A percentile compares a stretch with the other conserved stretches of the same genome.
phyloP scores from a whole-genome alignment of 192 early-diverging fungal species.

The Backusella parvicylindrica region DNA sequence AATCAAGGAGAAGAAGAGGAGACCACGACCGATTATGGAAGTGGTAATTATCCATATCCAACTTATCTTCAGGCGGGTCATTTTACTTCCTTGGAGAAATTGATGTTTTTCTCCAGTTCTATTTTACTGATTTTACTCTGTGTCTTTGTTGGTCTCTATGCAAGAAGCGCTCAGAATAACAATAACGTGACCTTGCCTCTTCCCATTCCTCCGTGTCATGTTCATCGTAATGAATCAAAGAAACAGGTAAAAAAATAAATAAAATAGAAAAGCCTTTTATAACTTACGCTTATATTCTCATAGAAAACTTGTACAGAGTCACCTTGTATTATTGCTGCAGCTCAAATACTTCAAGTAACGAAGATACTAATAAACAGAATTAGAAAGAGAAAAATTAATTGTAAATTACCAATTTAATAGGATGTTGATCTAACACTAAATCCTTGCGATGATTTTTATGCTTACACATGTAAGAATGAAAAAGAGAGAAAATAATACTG shows the following conservation, averaged over 20 bases:
- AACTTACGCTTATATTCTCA: background rate
- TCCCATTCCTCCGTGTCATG: conserved; percentile 1
- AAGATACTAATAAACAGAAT: background rate
- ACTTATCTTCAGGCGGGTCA: conserved; percentile 28
- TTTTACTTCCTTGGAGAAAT: conserved; percentile 31
- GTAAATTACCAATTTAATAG: background rate
- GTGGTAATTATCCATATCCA: conserved; percentile 26
- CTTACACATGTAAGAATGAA: conserved; percentile 49
- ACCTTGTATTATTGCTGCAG: conserved; percentile 60
- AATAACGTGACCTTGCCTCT: background rate
- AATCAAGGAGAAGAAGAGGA: conserved; percentile 5
- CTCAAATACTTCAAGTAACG: conserved; percentile 43
- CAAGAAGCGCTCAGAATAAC: conserved; percentile 15
- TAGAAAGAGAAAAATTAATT: background rate
- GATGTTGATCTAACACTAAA: conserved; percentile 51
- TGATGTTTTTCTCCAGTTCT: conserved; percentile 29
- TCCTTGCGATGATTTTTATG: conserved; percentile 67
- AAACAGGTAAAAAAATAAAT: background rate
- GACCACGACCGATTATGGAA: conserved; percentile 15
- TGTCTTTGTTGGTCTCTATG: conserved; percentile 34
- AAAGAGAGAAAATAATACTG: background rate
- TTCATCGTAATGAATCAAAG: conserved; percentile 9
- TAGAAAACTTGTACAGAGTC: conserved; percentile 40
- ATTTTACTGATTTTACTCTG: conserved; percentile 23
- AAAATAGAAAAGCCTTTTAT: background rate